A percentile compares a stretch with the other conserved stretches of the same genome.
These are phyloP conservation scores for cucumber (Cucumis sativus) DNA, from an alignment of 306 rosid genomes.

Conservation along the genomic window DNA sequence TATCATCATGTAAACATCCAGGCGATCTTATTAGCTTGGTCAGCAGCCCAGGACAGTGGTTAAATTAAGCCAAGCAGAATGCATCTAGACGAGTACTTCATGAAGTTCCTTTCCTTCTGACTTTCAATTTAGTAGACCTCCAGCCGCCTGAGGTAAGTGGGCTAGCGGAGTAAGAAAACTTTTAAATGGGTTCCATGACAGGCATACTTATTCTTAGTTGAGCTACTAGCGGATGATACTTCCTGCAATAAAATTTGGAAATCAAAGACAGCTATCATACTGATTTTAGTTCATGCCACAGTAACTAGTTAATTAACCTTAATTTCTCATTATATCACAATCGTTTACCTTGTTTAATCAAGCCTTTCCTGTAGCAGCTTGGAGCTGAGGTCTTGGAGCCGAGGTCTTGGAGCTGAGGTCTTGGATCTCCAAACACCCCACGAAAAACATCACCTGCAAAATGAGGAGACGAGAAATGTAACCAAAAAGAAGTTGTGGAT, in stretches of 20 bases:
- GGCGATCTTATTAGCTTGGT: neutral
- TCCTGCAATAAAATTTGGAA: constrained; percentile 22
- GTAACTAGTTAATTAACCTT: neutral
- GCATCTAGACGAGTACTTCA: neutral
- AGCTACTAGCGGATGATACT: constrained; percentile 17
- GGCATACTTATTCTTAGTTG: constrained; percentile 17
- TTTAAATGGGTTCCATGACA: constrained; percentile 32
- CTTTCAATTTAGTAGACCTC: constrained; percentile 66
- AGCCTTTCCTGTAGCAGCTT: constrained; percentile 28
- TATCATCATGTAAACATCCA: neutral
- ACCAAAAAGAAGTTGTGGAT: neutral
- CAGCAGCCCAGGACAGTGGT: neutral
- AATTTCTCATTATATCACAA: constrained; percentile 1
- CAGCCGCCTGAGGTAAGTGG: constrained; percentile 30
- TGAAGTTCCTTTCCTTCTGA: constrained; percentile 10
- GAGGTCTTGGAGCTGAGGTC: constrained; percentile 21
- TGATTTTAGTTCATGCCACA: neutral
- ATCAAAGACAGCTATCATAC: neutral
- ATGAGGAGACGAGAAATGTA: neutral
- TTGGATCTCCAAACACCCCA: constrained; percentile 49
- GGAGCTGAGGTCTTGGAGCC: constrained; percentile 21
- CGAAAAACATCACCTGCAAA: constrained; percentile 48
- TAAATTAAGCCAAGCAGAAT: constrained; percentile 3
- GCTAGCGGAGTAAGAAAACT: constrained; percentile 29
- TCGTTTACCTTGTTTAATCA: constrained; percentile 35